Base-by-base conservation (phyloP, 2,329 filamentous ascomycete species). In the Stenocarpella maydis region DNA sequence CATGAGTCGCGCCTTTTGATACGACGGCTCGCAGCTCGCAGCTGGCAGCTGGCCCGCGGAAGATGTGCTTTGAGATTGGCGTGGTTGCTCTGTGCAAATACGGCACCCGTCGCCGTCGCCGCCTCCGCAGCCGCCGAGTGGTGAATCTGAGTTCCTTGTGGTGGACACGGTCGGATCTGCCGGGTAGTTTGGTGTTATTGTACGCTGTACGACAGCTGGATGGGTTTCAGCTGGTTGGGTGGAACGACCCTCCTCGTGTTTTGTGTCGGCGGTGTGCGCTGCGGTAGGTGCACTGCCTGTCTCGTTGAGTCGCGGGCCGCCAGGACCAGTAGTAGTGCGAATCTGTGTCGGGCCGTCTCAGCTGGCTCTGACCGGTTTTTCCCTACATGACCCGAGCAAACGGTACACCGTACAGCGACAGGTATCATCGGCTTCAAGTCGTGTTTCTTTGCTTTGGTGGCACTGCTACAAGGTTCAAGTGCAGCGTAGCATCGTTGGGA, bases 271-370 rank as follows among this genome's bases (percentile, higher is more conserved):
- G 41, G 41, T 61, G 41, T 61, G 58, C 1, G 19, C 2, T 61
- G 26, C n/a, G 41, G 41, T 47, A 24, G 41, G 34, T 61, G 58
- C 58, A 61, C 58, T 34, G 55, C 41, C 58, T 61, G 37, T 43
- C 26, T 31, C 26, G 41, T 34, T 34, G 41, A 47, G 58, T 47
- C 41, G 58, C n/a, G 58, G 26, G 26, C 26, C 41, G 14, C 19
- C 55, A 21, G 58, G 19, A 37, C 41, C 41, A 24, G 37, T 41
- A 24, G 37, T 41, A 14, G 17, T 28, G 14, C n/a, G 43, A 14
- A 24, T 47, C 15, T 34, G 26, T 47, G 10, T 24, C 28, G 14
- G 6, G 19, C 14, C 12, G 41, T 5, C 41, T 61, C n/a, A 47
- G 58, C 15, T 17, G 34, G 41, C 41, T 47, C 7, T 9, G 9